Evolutionary conservation across 2,329 filamentous ascomycete species (phyloP).

Genomic region (Sporothrix dimorphospora): DNA sequence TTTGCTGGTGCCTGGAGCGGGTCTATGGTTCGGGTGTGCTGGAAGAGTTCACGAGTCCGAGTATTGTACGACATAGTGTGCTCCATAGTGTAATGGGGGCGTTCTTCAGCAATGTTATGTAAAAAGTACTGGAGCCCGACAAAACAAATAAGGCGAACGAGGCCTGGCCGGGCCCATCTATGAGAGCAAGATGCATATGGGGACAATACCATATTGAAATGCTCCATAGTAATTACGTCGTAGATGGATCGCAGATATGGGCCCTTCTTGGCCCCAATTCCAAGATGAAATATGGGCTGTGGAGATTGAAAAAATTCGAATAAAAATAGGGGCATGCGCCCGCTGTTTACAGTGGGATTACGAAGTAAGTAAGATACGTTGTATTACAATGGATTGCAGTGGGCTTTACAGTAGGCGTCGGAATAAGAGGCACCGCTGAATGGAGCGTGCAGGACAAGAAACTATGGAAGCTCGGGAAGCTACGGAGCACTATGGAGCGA

Average conservation of each 20-base stretch:
- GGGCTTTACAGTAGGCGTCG: not conserved
- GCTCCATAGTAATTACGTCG: not conserved
- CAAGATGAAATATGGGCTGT: not conserved
- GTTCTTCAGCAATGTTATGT: not conserved
- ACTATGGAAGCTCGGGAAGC: too few relatives aligned
- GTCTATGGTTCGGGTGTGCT: not conserved
- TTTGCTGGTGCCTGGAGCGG: slow-evolving; percentile 16
- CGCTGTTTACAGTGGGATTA: slow-evolving; percentile 11
- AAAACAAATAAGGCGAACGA: not conserved
- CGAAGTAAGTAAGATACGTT: too few relatives aligned
- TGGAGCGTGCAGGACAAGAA: not conserved
- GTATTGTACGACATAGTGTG: not conserved
- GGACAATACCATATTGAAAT: not conserved
- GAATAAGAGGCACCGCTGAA: not conserved
- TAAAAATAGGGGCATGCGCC: slow-evolving; percentile 10
- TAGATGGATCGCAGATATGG: slow-evolving; percentile 11
- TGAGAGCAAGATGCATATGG: not conserved
- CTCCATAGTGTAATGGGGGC: not conserved
- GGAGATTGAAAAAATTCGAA: not conserved
- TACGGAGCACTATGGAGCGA: not conserved
- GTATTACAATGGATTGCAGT: not conserved
- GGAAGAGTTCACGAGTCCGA: not conserved
- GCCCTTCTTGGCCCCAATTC: not conserved
- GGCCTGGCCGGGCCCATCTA: not conserved
- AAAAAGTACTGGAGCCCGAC: not conserved